Base-by-base conservation (phyloP, 2,329 filamentous ascomycete genomes). In the Aureobasidium leucospermi region DNA sequence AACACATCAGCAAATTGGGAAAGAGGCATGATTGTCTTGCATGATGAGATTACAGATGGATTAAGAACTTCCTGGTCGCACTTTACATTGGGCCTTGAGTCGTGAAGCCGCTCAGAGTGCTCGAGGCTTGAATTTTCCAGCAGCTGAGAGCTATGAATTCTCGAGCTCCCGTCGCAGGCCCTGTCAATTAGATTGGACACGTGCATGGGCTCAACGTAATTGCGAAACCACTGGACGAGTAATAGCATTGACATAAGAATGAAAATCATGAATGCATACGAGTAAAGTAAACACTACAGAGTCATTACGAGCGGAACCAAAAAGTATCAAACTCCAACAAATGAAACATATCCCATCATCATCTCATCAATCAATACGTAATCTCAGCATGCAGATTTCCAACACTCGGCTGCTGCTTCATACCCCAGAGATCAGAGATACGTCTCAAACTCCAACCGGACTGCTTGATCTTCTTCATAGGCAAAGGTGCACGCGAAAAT, bases 381-480 rank as follows among this genome's bases (percentile, higher is more conserved):
- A 52, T 52, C 9, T 52, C 49, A 10, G 49, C 13, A 34, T 52
- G 19, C 13, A 52, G n/a, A 41, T 36, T 52, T 29, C 49, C 36
- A 38, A 19, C 49, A 41, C 49, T 36, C 11, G 23, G 36, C 23
- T 52, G 36, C 23, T 52, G 23, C 19, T 23, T 39, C 49, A 52
- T 52, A 4, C 49, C 49, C 49, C 36, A 52, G 28, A 41, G 49
- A 13, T 49, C 45, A 41, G 56, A 58, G 6, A 32, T 31, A 7
- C 45, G 31, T 36, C 56, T 58, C 45, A 58, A 34, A 34, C 56
- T 58, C 56, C 56, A 58, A n/a, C 56, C 56, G 23, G 23, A 16
- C 56, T 58, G 41, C 28, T 58, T 58, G 4, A 7, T 28, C 29
- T 48, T 47, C 28, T 58, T 39, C 6, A 32, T 11, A 32, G 29